These are phyloP conservation scores for Stevia rebaudiana DNA, from an alignment of 140 eudicot genomes.

Conservation along the genomic window DNA sequence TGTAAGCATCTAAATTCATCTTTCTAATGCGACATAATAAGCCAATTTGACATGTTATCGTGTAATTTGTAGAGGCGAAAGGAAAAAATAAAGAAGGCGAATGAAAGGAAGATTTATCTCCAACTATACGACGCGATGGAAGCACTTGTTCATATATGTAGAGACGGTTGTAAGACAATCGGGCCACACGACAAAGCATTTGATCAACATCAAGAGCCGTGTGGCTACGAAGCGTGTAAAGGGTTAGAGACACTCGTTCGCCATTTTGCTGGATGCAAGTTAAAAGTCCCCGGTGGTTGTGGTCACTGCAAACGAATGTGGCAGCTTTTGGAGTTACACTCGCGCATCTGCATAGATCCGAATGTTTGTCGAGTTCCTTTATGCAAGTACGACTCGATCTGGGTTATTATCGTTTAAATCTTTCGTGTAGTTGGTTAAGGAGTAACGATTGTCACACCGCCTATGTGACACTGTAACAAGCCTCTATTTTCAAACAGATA, in stretches of 20 bases:
- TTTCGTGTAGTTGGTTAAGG: too few species aligned
- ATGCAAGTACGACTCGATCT: conserved; percentile 55
- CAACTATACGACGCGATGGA: conserved; percentile 95
- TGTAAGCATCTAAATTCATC: conserved; percentile 38
- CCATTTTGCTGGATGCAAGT: conserved; percentile 80
- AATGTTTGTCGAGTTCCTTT: conserved; percentile 73
- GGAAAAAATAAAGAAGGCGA: conserved; percentile 43
- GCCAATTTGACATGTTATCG: not conserved
- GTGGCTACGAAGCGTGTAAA: conserved; percentile 68
- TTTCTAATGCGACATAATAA: not conserved
- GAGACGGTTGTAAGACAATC: conserved; percentile 81
- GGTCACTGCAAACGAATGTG: conserved; percentile 94
- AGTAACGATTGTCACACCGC: too few species aligned
- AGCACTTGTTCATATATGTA: conserved; percentile 89
- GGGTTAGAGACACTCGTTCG: conserved; percentile 74
- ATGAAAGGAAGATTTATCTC: conserved; percentile 54
- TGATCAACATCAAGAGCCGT: conserved; percentile 52
- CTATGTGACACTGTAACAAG: too few species aligned
- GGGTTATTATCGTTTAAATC: not conserved
- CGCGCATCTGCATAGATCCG: conserved; percentile 70
- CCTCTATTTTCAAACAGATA: too few species aligned
- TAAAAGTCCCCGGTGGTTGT: conserved; percentile 84
- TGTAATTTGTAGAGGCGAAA: conserved; percentile 45
- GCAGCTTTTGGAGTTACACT: conserved; percentile 87
- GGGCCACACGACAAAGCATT: conserved; percentile 64